Base-by-base conservation (phyloP, 768 basidiomycete genomes). In the Psilocybe sp. region DNA sequence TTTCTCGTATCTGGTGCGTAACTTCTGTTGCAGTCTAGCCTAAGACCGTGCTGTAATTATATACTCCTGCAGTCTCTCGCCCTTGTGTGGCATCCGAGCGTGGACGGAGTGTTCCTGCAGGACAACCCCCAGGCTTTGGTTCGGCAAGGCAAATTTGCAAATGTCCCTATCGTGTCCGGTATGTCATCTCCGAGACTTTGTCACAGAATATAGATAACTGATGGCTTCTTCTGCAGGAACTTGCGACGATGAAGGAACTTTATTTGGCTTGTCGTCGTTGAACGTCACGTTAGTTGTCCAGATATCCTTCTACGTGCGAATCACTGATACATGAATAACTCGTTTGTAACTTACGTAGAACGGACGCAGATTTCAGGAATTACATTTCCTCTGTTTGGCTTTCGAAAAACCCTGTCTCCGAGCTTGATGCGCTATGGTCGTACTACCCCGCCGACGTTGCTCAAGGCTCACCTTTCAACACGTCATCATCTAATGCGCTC, bases 151-250 rank as follows among this genome's bases (percentile, higher is more conserved):
- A 67, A 60, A 33, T 71, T 82, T 1, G 71, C 79, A 1, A 67
- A 72, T 43, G 64, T 83, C 3, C 78, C 77, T 0, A 69, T 80
- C 48, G 62, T 82, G 14, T 50, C 61, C 1, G 76, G 76, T 69
- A 40, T n/a, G 51, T 46, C 28, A 2, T 4, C 18, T 28, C 14
- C 13, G 15, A 19, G 1, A 32, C 33, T 45, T 1, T 45, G 12
- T 15, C n/a, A 15, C 16, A 12, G 6, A 6, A 28, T 2, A 42
- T 42, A 13, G 16, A 42, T 14, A 7, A 12, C 6, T 13, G 18
- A 12, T 31, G n/a, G n/a, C 7, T 16, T 40, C 12, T 14, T 12
- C 40, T 9, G 33, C 47, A 71, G 77, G 76, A 19, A 69, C 79
- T 54, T 71, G 69, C 52, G 77, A 81, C 41, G 81, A 82, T 37